A percentile compares a stretch with the other conserved stretches of the same genome.
Conservation (phyloP, 768 basidiomycete genomes). For the Xanthoconium stramineum region DNA sequence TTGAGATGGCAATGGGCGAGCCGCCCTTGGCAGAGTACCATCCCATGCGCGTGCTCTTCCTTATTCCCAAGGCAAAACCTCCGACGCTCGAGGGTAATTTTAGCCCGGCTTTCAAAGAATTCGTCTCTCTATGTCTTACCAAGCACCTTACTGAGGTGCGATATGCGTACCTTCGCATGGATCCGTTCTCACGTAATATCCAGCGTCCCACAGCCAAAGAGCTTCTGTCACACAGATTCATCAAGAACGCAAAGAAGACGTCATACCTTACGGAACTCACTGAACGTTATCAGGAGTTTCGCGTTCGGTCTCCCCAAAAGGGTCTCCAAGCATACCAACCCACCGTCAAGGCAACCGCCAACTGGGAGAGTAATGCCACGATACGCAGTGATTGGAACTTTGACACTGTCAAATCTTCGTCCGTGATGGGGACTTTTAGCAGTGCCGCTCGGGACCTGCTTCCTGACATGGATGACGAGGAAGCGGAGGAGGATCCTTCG, state of each 20-base stretch:
- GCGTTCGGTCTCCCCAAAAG: conserved; percentile 57
- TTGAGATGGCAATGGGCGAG: conserved; percentile 97
- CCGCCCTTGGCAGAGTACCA: conserved; percentile 97
- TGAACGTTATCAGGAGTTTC: conserved; percentile 81
- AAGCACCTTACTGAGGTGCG: conserved; percentile 81
- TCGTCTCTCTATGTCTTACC: conserved; percentile 84
- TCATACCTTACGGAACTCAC: conserved; percentile 83
- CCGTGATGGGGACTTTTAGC: conserved; percentile 75
- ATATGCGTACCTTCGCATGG: conserved; percentile 18
- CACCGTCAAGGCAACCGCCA: conserved; percentile 52
- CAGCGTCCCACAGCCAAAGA: conserved; percentile 91
- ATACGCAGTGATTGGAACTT: conserved; percentile 96
- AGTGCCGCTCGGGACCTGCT: conserved; percentile 69
- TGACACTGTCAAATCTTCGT: conserved; percentile 72
- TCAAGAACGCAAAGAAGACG: conserved; percentile 79
- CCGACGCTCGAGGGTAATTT: conserved; percentile 88
- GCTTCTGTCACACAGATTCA: conserved; percentile 90
- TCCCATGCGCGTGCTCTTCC: conserved; percentile 96
- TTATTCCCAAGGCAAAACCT: conserved; percentile 95
- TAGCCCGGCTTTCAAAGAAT: conserved; percentile 87
- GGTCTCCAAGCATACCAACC: conserved; percentile 53
- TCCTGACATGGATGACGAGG: conserved; percentile 58
- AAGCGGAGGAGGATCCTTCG: conserved; percentile 37
- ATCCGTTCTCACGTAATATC: conserved; percentile 13
- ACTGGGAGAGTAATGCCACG: conserved; percentile 73